Evolutionary conservation across 202 grass and related monocot species (phyloP), one percentile per base, ranked within the genome.

Genomic region (Bolboschoenoplectus hybrid): DNA sequence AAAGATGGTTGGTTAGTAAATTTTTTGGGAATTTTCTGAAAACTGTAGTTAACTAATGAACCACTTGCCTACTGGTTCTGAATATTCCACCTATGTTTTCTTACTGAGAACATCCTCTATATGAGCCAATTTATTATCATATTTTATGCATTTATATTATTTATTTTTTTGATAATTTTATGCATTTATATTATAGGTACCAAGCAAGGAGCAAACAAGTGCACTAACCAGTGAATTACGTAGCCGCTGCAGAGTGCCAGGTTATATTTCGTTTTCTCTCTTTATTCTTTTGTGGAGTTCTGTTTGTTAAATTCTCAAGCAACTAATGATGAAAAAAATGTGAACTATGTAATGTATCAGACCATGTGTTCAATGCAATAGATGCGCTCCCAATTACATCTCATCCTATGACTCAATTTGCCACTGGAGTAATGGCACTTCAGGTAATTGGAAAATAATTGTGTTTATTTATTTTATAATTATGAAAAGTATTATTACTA

Each of bases 321-420:
- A 20, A 81, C 53, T 81, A 67, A 55, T 38, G 14, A 81, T 66
- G 53, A 19, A 73, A 78, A 32, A 2, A 4, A 61, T 63, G 1
- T 62, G 61, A 36, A 43, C 50, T 68, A 51, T 47, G 71, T 63
- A 75, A 84, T 67, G 55, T 76, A 88, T 81, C 89, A 95, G 96
- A 67, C 82, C 84, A 98, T 91, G 96, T 98, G 36, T 98, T 92
- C 41, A 92, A 89, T 87, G 89, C 93, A 2, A 98, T 98, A 52
- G 88, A 95, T 91, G 90, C 90, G 82, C 93, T 98, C 26, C 96
- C 96, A 87, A 56, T 93, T 82, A 90, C 90, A 55, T 88, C 91
- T 85, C 96, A 98, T 90, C 96, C 96, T 14, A 98, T 98, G 96
- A 98, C 96, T 68, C 96, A 98, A 77, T 95, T 98, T 88, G 85